Conservation (phyloP, 352 stramenopile species). For the Phytopythium oedochilum region DNA sequence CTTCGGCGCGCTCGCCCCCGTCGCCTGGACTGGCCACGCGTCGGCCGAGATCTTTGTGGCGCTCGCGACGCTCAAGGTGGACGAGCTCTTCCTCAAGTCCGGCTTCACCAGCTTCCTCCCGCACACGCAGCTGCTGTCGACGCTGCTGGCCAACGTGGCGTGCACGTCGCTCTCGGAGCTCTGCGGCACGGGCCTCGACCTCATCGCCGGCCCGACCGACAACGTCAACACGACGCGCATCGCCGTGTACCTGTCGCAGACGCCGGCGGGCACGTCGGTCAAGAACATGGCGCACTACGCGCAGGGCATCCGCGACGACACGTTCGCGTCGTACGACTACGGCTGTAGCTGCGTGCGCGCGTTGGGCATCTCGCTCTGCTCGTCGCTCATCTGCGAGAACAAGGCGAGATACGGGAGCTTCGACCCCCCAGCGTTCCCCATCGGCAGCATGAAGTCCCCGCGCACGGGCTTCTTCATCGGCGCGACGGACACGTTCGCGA, state of each 20-base stretch:
- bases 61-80: slow-evolving; percentile 30
- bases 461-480: slow-evolving; percentile 48
- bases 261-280: slow-evolving; percentile 48
- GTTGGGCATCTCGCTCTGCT: slow-evolving; percentile 34
- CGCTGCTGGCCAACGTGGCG: slow-evolving; percentile 15
- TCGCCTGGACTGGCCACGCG: slow-evolving; percentile 26
- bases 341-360: slow-evolving; percentile 34
- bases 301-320: slow-evolving; percentile 54
- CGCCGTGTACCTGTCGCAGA: slow-evolving; percentile 59
- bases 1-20: slow-evolving; percentile 40
- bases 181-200: slow-evolving; percentile 24
- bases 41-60: slow-evolving; percentile 20
- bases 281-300: slow-evolving; percentile 66
- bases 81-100: slow-evolving; percentile 30
- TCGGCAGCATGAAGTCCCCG: slow-evolving; percentile 41
- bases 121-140: slow-evolving; percentile 8
- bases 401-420: slow-evolving; percentile 45
- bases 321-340: slow-evolving; percentile 54
- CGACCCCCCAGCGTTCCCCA: slow-evolving; percentile 37
- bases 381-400: slow-evolving; percentile 47
- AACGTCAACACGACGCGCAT: slow-evolving; percentile 51
- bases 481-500: slow-evolving; percentile 45
- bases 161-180: slow-evolving; percentile 25
- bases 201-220: slow-evolving; percentile 37
- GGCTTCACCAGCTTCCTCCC: slow-evolving; percentile 38